Conservation (phyloP, 2,329 filamentous ascomycete genomes). For the Saccharata proteae region DNA sequence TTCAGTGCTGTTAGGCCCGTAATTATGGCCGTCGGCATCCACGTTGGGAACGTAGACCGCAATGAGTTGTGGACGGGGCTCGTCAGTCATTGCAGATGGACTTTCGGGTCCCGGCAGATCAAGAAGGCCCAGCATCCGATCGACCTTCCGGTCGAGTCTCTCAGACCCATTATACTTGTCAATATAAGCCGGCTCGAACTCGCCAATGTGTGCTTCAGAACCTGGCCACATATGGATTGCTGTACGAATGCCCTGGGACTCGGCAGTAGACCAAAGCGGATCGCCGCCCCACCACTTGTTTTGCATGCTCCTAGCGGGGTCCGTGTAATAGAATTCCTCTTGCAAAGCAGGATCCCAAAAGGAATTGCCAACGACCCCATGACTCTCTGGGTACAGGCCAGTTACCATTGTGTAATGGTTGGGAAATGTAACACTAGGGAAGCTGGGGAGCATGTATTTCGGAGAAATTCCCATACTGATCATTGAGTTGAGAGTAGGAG, state of each 20-base stretch:
- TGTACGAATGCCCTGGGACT: constrained; percentile 62
- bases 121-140: constrained; percentile 67
- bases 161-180: constrained; percentile 79
- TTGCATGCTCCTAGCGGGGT: constrained; percentile 62
- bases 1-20: constrained; percentile 90
- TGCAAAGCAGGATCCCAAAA: constrained; percentile 77
- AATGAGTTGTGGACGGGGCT: constrained; percentile 72
- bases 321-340: constrained; percentile 80
- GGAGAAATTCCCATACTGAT: constrained; percentile 78
- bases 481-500: constrained; percentile 68
- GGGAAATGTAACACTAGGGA: constrained; percentile 92
- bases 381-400: constrained; percentile 81
- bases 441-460: constrained; percentile 84
- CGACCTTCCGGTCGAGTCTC: constrained; percentile 60
- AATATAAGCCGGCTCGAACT: constrained; percentile 64
- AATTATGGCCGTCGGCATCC: constrained; percentile 74
- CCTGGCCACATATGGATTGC: constrained; percentile 99
- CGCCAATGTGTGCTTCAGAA: constrained; percentile 72
- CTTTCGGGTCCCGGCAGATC: constrained; percentile 67
- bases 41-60: constrained; percentile 92
- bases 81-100: constrained; percentile 33
- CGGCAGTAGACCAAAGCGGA: constrained; percentile 87
- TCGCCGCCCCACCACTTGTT: constrained; percentile 93
- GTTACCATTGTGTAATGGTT: constrained; percentile 89
- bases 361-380: constrained; percentile 85